Evolutionary conservation across 2,329 filamentous ascomycete genomes (phyloP).

Genomic region (Calonectria ilicicola): DNA sequence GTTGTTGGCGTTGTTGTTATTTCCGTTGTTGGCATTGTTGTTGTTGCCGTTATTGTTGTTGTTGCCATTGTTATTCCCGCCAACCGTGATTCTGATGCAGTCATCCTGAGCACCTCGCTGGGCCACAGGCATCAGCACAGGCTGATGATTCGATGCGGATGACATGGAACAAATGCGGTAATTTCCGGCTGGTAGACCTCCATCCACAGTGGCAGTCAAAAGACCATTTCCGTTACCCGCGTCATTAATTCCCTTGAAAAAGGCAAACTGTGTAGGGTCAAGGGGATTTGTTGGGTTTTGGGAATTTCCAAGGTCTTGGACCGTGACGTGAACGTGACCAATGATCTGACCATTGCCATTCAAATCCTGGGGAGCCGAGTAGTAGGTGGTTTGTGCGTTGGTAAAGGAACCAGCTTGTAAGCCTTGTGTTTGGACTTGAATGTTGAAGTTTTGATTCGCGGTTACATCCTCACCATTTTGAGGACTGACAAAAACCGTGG

Average conservation of each 20-base stretch:
- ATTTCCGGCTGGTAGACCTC: conserved; percentile 71
- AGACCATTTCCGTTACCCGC: conserved; percentile 67
- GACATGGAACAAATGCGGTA: conserved; percentile 76
- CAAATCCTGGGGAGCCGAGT: conserved; percentile 68
- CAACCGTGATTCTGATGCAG: conserved; percentile 71
- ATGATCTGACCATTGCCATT: conserved; percentile 62
- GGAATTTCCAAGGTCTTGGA: conserved; percentile 66
- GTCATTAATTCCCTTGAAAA: conserved; percentile 77
- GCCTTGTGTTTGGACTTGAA: conserved; percentile 65
- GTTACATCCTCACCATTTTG: conserved; percentile 61
- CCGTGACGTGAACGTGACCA: conserved; percentile 70
- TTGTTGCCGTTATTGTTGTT: conserved; percentile 32
- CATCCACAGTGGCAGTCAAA: conserved; percentile 64
- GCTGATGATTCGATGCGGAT: conserved; percentile 74
- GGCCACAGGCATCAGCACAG: conserved; percentile 74
- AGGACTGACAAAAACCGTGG: conserved; percentile 65
- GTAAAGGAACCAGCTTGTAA: conserved; percentile 70
- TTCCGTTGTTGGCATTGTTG: conserved; percentile 19
- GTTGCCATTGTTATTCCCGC: conserved; percentile 39
- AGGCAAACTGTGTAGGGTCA: conserved; percentile 66
- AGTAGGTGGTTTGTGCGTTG: conserved; percentile 71
- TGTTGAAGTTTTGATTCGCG: conserved; percentile 63
- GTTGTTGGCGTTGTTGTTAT: conserved; percentile 21
- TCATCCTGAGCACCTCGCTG: conserved; percentile 77
- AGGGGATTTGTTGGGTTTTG: conserved; percentile 64